Base-by-base conservation (phyloP, 371 early-diverging fungal species). In the Encephalitozoon hellem region DNA sequence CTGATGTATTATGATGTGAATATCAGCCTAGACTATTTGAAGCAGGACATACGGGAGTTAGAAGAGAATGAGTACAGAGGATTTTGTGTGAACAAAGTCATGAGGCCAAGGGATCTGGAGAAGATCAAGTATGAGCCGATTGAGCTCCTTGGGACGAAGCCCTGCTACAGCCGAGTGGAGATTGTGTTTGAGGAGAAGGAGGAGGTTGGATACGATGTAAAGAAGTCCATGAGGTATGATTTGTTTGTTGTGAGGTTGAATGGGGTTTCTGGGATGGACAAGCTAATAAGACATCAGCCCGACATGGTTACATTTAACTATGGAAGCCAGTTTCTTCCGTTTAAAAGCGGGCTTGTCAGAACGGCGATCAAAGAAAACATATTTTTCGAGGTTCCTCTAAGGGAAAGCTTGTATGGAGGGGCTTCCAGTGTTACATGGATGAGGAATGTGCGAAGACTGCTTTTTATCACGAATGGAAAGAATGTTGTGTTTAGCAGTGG, bases 261-360 rank as follows among this genome's bases (percentile, higher is more conserved):
- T 6, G 59, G 59, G 38, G 18, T 28, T 4, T 65, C 28, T 2
- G 52, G 41, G n/a, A 63, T 54, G 9, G 55, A 69, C 18, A 42
- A 38, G 63, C 39, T 53, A 25, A 67, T 32, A 67, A 55, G 49
- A 30, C 43, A 11, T 65, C 32, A 67, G 41, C 43, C 64, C 21
- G 77, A 77, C 51, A 23, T 77, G 26, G 54, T 77, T 42, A 67
- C 54, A 38, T 55, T 77, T 11, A 67, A 77, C 63, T 65, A 45
- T 49, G 51, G 32, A 2, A 34, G 59, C 1, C 12, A 30, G 9
- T n/a, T 23, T 11, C 28, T 47, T 21, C 23, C 15, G 15, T 30
- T 72, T 9, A 71, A 72, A 30, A 4, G 15, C 5, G 67, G 74
- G 43, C 39, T 41, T 3, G 34, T 74, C 11, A 65, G 30, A 25